Percentiles rank a stretch among this genome's conserved stretches.
Evolutionary conservation across 305 asterid species (phyloP).

Genomic region (Fraxinus velutina): DNA sequence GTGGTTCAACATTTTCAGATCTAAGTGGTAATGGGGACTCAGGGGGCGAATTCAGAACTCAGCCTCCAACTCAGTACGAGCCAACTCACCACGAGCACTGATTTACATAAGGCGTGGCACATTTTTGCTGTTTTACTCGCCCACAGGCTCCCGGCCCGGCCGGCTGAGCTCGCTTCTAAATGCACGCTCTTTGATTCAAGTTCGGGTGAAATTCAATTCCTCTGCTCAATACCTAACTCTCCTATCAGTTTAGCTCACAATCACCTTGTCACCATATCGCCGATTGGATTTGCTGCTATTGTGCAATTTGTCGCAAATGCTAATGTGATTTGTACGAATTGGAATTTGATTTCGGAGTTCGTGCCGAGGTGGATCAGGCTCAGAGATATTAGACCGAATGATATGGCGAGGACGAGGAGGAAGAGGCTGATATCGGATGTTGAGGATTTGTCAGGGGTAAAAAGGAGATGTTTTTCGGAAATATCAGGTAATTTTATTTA

Average conservation of each 20-base stretch:
- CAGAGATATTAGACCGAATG: slow-evolving; percentile 19
- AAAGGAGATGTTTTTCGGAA: slow-evolving; percentile 29
- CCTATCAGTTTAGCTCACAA: slow-evolving; percentile 46
- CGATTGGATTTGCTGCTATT: slow-evolving; percentile 35
- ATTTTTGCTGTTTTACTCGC: slow-evolving; percentile 47
- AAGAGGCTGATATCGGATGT: slow-evolving; percentile 37
- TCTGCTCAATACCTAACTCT: slow-evolving; percentile 63
- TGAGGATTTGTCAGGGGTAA: slow-evolving; percentile 25
- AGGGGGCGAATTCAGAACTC: slow-evolving; percentile 24
- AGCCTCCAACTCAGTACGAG: slow-evolving; percentile 22
- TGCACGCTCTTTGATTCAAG: slow-evolving; percentile 31
- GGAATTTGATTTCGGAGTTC: slow-evolving; percentile 26
- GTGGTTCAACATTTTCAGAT: slow-evolving; percentile 30
- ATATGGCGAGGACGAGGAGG: slow-evolving; percentile 39
- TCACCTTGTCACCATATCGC: slow-evolving; percentile 50
- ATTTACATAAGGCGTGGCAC: slow-evolving; percentile 53
- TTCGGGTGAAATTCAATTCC: slow-evolving; percentile 43
- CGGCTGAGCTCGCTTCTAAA: slow-evolving; percentile 43
- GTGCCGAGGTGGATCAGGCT: slow-evolving; percentile 17
- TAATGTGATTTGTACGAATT: slow-evolving; percentile 11
- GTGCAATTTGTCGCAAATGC: slow-evolving; percentile 35
- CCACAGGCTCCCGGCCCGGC: slow-evolving; percentile 42
- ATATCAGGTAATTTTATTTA: slow-evolving; percentile 21
- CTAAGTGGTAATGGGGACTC: slow-evolving; percentile 44
- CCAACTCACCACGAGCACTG: slow-evolving; percentile 29